Evolutionary conservation across 345 rosid genomes (phyloP).

Genomic region (Schrenkiella parvula): DNA sequence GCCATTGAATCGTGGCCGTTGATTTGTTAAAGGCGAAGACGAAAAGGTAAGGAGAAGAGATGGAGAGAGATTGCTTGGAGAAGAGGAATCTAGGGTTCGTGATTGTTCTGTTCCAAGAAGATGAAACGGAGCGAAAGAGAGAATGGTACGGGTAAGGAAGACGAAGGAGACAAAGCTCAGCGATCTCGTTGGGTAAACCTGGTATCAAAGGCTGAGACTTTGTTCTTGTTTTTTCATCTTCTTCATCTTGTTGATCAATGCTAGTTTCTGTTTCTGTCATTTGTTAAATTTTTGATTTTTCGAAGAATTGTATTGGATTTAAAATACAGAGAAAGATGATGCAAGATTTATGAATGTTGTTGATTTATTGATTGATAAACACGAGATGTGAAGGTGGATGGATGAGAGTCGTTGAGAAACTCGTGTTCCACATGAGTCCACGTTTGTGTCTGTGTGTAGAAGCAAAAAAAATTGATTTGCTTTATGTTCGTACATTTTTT

Average conservation of each 20-base stretch:
- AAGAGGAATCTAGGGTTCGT: slow-evolving; percentile 43
- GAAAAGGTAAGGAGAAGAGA: slow-evolving; percentile 50
- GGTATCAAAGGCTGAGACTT: slow-evolving; percentile 51
- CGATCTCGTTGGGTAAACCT: slow-evolving; percentile 65
- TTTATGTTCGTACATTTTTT: background rate
- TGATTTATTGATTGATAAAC: background rate
- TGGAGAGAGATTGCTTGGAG: slow-evolving; percentile 44
- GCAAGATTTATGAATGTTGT: background rate
- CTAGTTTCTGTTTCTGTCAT: slow-evolving; percentile 1
- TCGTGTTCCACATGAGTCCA: slow-evolving; percentile 24
- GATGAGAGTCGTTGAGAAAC: slow-evolving; percentile 15
- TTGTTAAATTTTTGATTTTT: background rate
- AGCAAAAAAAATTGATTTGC: background rate
- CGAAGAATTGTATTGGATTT: too few species aligned
- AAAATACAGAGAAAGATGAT: background rate
- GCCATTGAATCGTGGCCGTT: slow-evolving; percentile 68
- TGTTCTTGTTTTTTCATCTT: background rate
- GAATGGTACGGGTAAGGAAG: slow-evolving; percentile 63
- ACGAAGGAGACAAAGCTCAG: slow-evolving; percentile 58
- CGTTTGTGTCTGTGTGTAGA: slow-evolving; percentile 1
- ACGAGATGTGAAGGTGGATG: slow-evolving; percentile 10
- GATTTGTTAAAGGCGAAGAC: slow-evolving; percentile 57
- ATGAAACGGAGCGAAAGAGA: slow-evolving; percentile 54
- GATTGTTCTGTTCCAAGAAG: slow-evolving; percentile 60
- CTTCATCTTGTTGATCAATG: background rate